A percentile compares a stretch with the other conserved stretches of the same genome.
phyloP scores from a whole-genome alignment of 2,329 filamentous ascomycete genomes.

The Diaporthe sp. region DNA sequence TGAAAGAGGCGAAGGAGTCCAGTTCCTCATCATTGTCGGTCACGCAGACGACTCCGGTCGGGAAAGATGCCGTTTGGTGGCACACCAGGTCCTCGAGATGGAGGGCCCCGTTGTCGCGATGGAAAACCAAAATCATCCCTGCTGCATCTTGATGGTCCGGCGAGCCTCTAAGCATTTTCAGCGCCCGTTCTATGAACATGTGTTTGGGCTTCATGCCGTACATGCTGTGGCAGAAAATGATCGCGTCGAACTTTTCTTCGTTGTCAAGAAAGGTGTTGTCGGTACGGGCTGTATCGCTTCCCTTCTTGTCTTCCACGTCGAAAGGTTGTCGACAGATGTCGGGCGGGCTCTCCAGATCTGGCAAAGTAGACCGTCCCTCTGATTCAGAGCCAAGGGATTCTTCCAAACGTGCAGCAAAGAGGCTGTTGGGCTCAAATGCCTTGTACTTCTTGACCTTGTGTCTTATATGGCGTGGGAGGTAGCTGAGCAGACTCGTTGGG shows the following conservation, averaged over 20 bases:
- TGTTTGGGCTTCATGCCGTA: conserved; percentile 69
- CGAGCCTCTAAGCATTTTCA: conserved; percentile 60
- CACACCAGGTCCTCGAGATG: conserved; percentile 63
- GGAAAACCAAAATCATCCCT: conserved; percentile 68
- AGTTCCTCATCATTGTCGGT: conserved; percentile 60
- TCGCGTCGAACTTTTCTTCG: conserved; percentile 63
- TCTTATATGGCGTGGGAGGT: conserved; percentile 59
- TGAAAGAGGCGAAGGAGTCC: conserved; percentile 66
- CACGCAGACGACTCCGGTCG: conserved; percentile 59
- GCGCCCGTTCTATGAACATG: conserved; percentile 59
- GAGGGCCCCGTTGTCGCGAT: conserved; percentile 60
- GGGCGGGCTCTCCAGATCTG: conserved; percentile 55
- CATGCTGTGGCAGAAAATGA: conserved; percentile 76
- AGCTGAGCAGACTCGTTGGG: conserved; percentile 65
- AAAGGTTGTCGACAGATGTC: conserved; percentile 59
- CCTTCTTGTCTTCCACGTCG: conserved; percentile 46
- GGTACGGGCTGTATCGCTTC: conserved; percentile 41
- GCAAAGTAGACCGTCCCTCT: conserved; percentile 54
- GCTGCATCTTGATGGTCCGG: conserved; percentile 48
- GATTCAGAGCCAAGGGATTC: conserved; percentile 54
- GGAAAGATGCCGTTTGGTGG: conserved; percentile 61
- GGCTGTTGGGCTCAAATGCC: conserved; percentile 66
- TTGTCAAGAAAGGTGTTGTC: conserved; percentile 41
- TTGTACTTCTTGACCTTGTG: conserved; percentile 63
- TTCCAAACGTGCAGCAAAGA: conserved; percentile 61